A percentile compares a stretch with the other conserved stretches of the same genome.
phyloP scores from a whole-genome alignment of 139 green algal species.

The Chlamydomonas sp. region DNA sequence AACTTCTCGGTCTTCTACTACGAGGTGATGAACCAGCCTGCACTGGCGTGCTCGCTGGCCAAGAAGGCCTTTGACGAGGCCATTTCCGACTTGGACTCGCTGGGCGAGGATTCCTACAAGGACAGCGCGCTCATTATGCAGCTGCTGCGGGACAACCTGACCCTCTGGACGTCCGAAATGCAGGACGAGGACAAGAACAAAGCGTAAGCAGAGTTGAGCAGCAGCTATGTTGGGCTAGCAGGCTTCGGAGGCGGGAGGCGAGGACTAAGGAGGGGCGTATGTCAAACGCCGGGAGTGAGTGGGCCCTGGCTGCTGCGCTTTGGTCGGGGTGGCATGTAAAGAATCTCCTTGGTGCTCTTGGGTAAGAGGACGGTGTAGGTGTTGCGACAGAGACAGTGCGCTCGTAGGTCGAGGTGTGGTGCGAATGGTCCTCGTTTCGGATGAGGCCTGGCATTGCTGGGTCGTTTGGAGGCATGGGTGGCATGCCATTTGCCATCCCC shows the following conservation, averaged over 20 bases:
- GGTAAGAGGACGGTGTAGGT: too few relatives aligned
- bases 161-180: slow-evolving; percentile 98
- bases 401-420: too few relatives aligned
- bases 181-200: slow-evolving; percentile 62
- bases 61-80: slow-evolving; percentile 99
- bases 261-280: slow-evolving; percentile 27
- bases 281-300: too few relatives aligned
- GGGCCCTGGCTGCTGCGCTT: too few relatives aligned
- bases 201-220: slow-evolving; percentile 19
- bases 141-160: slow-evolving; percentile 98
- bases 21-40: slow-evolving; percentile 98
- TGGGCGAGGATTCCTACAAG: slow-evolving; percentile 99
- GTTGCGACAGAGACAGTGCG: too few relatives aligned
- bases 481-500: too few relatives aligned
- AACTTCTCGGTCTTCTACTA: slow-evolving; percentile 99
- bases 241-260: slow-evolving; percentile 18
- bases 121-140: slow-evolving; percentile 99
- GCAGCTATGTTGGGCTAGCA: slow-evolving; percentile 33
- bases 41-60: slow-evolving; percentile 93
- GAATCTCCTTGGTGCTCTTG: too few relatives aligned
- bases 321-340: too few relatives aligned
- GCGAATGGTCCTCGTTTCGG: too few relatives aligned
- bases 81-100: slow-evolving; percentile 97
- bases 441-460: too few relatives aligned
- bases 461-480: too few relatives aligned